Conservation (phyloP, 768 basidiomycete species). For the Phanerochaete sordida region DNA sequence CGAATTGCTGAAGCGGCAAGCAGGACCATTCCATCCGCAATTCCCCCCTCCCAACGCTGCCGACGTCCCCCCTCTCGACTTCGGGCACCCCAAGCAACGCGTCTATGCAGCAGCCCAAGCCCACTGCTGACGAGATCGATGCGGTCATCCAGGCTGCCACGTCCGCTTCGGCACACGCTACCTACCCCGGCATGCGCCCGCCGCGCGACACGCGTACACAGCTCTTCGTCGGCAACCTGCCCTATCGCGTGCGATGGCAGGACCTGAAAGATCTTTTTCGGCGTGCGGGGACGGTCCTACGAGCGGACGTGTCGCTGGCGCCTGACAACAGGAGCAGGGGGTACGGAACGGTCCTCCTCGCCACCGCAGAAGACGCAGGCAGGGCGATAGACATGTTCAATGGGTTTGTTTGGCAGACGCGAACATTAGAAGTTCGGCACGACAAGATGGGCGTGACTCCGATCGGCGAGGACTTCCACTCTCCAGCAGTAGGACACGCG, state of each 20-base stretch:
- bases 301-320: constrained; percentile 51
- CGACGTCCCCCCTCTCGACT: not conserved
- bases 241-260: constrained; percentile 98
- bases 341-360: constrained; percentile 92
- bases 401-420: constrained; percentile 95
- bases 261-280: constrained; percentile 98
- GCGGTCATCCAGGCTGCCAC: constrained; percentile 92
- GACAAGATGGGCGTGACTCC: constrained; percentile 56
- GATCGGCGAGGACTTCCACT: not conserved
- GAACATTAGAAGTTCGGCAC: constrained; percentile 86
- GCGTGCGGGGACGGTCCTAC: constrained; percentile 72
- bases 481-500: not conserved
- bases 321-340: constrained; percentile 92
- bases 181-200: constrained; percentile 34
- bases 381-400: constrained; percentile 96
- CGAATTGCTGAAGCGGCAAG: constrained; percentile 6
- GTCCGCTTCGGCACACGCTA: constrained; percentile 50
- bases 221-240: constrained; percentile 95
- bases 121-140: constrained; percentile 84
- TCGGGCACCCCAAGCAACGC: not conserved
- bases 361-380: constrained; percentile 91
- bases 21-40: not conserved
- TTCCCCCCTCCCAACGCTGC: not conserved
- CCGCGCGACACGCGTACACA: constrained; percentile 88
- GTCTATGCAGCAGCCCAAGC: constrained; percentile 17